These are phyloP conservation scores for Cucurbita maxima DNA, from an alignment of 306 rosid genomes.

Conservation along the genomic window DNA sequence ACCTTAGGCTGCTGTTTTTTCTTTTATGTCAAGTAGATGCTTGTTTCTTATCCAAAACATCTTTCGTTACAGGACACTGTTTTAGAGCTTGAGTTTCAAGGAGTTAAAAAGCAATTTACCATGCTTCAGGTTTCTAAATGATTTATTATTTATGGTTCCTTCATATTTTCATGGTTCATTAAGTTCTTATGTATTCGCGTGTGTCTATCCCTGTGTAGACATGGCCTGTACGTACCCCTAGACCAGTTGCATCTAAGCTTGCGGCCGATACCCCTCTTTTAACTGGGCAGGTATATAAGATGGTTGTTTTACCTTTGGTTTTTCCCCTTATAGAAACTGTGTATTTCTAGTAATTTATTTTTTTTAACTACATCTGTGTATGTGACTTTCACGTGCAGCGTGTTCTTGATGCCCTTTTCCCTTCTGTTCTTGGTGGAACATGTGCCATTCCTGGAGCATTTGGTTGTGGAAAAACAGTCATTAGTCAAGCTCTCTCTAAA, in stretches of 20 bases:
- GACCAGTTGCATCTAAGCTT: slow-evolving; percentile 96
- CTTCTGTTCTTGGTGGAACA: slow-evolving; percentile 99
- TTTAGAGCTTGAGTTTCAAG: slow-evolving; percentile 97
- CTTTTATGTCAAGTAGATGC: neutral
- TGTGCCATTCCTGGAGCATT: slow-evolving; percentile 99
- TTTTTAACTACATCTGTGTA: neutral
- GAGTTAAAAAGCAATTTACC: slow-evolving; percentile 75
- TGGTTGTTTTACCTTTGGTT: neutral
- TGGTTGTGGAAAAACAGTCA: slow-evolving; percentile 99
- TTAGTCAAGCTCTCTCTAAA: slow-evolving; percentile 99
- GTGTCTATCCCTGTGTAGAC: slow-evolving; percentile 34
- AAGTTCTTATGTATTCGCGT: slow-evolving; percentile 1
- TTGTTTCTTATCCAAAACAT: neutral
- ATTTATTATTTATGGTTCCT: slow-evolving; percentile 10
- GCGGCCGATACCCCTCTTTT: slow-evolving; percentile 99
- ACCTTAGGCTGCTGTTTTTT: neutral
- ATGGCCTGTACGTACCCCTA: slow-evolving; percentile 97
- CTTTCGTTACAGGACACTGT: slow-evolving; percentile 67
- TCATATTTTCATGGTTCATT: neutral
- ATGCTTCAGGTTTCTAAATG: slow-evolving; percentile 80
- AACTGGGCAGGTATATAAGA: slow-evolving; percentile 73
- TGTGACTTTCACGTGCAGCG: slow-evolving; percentile 46
- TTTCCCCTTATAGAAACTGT: slow-evolving; percentile 1
- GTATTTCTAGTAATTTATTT: slow-evolving; percentile 13
- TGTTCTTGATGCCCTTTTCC: slow-evolving; percentile 99